Evolutionary conservation across 176 grass and related monocot species (phyloP), one percentile per base, ranked within the genome.

Genomic region (Calamus simplicifolius): DNA sequence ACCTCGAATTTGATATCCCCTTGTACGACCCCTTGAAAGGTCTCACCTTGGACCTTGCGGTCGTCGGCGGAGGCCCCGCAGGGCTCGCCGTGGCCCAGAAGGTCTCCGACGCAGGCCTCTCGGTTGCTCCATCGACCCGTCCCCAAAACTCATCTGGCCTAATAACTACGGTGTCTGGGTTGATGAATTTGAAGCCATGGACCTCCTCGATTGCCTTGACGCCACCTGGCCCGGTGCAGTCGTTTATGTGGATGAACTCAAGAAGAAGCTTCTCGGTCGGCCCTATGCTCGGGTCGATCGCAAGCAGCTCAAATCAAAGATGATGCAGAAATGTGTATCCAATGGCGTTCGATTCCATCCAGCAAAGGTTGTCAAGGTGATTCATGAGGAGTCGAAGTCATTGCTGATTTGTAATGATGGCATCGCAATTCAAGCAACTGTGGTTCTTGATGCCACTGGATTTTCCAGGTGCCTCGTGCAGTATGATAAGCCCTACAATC

Each of bases 91-190:
- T 96, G 1, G 92, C 92, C 25, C 92, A 96, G 81, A 82, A 85
- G 77, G 91, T 96, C 0, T 82, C 91, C 1, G 82, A 87, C n/a
- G 83, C 83, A 2, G 91, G 86, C 16, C 83, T 96, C 35, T 87
- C 86, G 0, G 91, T 96, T 90, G 87, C 77, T 68, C 75, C 80
- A 85, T 96, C 63, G 91, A 96, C 66, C 91, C 91, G 0, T 90
- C 72, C 5, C 87, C 83, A 49, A 77, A 72, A 13, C 57, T 96
- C 21, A 83, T 90, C 26, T 96, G 75, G 80, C 92, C 92, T 51
- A 96, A 96, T 67, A 96, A 96, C 56, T 96, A 96, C 71, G 92
- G 87, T 55, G 92, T 96, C 48, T 96, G 87, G 92, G 92, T 96
- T 3, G 87, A 90, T 61, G 87, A 96, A 74, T 90, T 96, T 54